phyloP scores from a whole-genome alignment of 2,329 filamentous ascomycete species.

The Fusarium odoratissimum region DNA sequence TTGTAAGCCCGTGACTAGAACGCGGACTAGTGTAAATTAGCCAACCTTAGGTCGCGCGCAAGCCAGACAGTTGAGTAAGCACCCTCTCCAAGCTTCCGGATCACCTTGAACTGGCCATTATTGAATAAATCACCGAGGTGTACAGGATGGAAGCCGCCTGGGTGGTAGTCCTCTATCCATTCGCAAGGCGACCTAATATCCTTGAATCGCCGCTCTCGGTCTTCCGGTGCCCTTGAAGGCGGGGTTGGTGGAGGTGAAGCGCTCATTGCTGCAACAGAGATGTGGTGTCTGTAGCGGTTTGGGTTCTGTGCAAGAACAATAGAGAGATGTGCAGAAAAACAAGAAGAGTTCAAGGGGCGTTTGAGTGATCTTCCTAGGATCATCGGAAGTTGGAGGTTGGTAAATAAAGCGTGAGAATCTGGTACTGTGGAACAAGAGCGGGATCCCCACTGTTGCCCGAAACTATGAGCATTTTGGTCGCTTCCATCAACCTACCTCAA shows the following conservation, averaged over 20 bases:
- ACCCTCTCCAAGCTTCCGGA: constrained; percentile 59
- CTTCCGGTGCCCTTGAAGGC: constrained; percentile 11
- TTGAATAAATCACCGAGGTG: constrained; percentile 55
- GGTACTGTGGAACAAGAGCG: not conserved
- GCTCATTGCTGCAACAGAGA: constrained; percentile 16
- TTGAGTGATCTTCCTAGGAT: not conserved
- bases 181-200: constrained; percentile 44
- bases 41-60: constrained; percentile 48
- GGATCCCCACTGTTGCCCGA: constrained; percentile 25
- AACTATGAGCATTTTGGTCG: not conserved
- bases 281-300: not conserved
- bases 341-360: not conserved
- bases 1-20: not conserved
- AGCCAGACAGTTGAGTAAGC: constrained; percentile 61
- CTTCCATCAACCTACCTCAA: not conserved
- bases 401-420: not conserved
- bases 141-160: constrained; percentile 58
- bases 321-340: not conserved
- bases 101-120: constrained; percentile 54
- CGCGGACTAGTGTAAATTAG: not conserved
- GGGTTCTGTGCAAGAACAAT: not conserved
- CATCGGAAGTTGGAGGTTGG: not conserved
- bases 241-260: constrained; percentile 42
- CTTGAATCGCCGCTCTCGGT: constrained; percentile 41
- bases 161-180: constrained; percentile 50